phyloP scores from a whole-genome alignment of 2,329 filamentous ascomycete species.

The Chaetomium strumarium region DNA sequence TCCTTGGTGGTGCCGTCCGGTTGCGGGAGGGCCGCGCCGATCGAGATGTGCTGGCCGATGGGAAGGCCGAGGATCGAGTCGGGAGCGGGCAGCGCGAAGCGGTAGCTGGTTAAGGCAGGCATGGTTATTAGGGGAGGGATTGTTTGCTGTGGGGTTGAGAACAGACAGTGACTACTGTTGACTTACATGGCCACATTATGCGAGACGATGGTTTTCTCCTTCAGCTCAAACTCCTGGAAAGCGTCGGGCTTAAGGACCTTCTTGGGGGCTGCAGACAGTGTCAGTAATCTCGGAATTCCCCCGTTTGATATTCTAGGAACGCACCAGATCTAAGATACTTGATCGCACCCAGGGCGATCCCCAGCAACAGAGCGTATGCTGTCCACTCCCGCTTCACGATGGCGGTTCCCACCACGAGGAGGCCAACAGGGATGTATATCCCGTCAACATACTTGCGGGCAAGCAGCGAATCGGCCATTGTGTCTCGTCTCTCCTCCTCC shows the following conservation, averaged over 20 bases:
- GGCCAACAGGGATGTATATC: slow-evolving; percentile 75
- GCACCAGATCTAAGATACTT: slow-evolving; percentile 68
- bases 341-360: slow-evolving; percentile 59
- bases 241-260: slow-evolving; percentile 80
- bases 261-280: slow-evolving; percentile 54
- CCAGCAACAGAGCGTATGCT: slow-evolving; percentile 62
- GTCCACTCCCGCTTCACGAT: slow-evolving; percentile 76
- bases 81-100: slow-evolving; percentile 75
- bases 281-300: slow-evolving; percentile 2
- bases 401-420: slow-evolving; percentile 68
- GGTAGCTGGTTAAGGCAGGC: slow-evolving; percentile 54
- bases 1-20: slow-evolving; percentile 70
- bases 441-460: slow-evolving; percentile 66
- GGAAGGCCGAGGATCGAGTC: slow-evolving; percentile 86
- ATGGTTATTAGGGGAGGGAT: slow-evolving; percentile 1
- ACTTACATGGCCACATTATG: slow-evolving; percentile 95
- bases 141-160: too few species aligned
- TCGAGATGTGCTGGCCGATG: slow-evolving; percentile 98
- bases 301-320: slow-evolving; percentile 30
- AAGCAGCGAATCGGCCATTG: slow-evolving; percentile 39
- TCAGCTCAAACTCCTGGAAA: slow-evolving; percentile 89
- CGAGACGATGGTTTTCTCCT: slow-evolving; percentile 90
- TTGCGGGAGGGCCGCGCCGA: slow-evolving; percentile 68
- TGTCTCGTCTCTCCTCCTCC: slow-evolving; percentile 15
- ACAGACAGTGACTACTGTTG: neutral